Evolutionary conservation across 495 filamentous ascomycete genomes (phyloP).

Genomic region (Penicilliopsis zonata): DNA sequence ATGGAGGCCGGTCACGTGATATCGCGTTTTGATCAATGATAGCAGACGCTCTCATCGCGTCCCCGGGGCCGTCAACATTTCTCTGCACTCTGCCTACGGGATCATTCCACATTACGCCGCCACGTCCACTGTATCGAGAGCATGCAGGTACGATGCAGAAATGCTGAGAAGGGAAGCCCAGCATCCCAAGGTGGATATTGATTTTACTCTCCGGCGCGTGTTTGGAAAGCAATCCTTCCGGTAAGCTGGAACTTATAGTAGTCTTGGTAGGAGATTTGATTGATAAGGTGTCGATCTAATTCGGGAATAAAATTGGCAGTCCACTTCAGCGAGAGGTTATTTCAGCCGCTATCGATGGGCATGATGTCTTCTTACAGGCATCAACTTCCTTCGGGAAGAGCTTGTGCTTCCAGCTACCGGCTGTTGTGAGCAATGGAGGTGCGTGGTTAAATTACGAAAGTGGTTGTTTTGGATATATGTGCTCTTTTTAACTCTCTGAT

Average conservation of each 20-base stretch:
- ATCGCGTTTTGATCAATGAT: slow-evolving; percentile 3
- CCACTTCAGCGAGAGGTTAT: slow-evolving; percentile 86
- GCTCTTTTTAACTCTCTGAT: background rate
- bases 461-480: background rate
- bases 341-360: slow-evolving; percentile 58
- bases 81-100: background rate
- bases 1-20: slow-evolving; percentile 8
- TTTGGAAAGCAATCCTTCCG: slow-evolving; percentile 69
- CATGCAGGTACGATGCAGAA: slow-evolving; percentile 16
- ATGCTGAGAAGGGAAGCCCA: slow-evolving; percentile 11
- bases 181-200: slow-evolving; percentile 49
- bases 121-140: background rate
- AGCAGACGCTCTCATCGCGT: background rate
- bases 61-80: background rate
- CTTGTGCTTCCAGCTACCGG: slow-evolving; percentile 86
- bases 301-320: slow-evolving; percentile 34
- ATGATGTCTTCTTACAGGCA: slow-evolving; percentile 92
- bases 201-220: slow-evolving; percentile 72
- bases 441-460: too few species aligned
- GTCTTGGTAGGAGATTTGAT: too few species aligned
- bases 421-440: slow-evolving; percentile 78
- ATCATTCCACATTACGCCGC: background rate
- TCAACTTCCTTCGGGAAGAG: slow-evolving; percentile 97
- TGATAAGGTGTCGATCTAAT: too few species aligned
- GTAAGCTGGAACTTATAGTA: slow-evolving; percentile 23